A percentile compares a stretch with the other conserved stretches of the same genome.
These are phyloP conservation scores for Hericium rajendrae DNA, from an alignment of 768 basidiomycete genomes.

Conservation along the genomic window DNA sequence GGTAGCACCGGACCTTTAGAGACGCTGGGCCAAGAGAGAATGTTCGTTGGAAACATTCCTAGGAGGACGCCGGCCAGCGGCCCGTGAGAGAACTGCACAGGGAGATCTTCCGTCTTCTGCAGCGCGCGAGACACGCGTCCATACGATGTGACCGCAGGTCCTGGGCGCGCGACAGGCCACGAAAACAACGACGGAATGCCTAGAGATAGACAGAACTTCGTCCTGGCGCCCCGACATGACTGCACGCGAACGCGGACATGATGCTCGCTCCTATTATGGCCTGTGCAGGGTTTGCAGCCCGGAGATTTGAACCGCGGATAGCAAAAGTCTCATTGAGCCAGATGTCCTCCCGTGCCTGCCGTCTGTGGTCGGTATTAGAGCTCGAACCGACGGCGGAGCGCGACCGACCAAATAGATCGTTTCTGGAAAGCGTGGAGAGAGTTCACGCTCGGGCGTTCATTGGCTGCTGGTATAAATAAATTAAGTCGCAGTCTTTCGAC, in stretches of 20 bases:
- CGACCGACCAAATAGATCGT: not conserved
- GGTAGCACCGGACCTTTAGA: not conserved
- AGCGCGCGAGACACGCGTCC: not conserved
- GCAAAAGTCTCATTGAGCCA: not conserved
- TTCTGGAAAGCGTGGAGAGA: slow-evolving; percentile 3
- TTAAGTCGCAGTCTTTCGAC: not conserved
- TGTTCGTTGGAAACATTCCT: not conserved
- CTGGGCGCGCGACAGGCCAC: not conserved
- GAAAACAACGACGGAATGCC: not conserved
- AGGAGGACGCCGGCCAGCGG: no score
- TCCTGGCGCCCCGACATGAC: no score
- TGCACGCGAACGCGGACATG: no score
- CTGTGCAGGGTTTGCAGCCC: not conserved
- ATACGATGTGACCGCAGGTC: not conserved
- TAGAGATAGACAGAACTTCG: not conserved
- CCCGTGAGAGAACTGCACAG: no score
- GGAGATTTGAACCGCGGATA: not conserved
- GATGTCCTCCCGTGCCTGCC: not conserved
- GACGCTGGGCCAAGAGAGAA: not conserved
- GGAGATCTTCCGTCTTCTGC: not conserved
- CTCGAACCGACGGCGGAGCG: not conserved
- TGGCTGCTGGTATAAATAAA: not conserved
- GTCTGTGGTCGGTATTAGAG: not conserved
- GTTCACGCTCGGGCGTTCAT: not conserved
- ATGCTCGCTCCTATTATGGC: not conserved